A percentile compares a stretch with the other conserved stretches of the same genome.
phyloP scores from a whole-genome alignment of 768 basidiomycete genomes.

The Rhizopogon vesiculosus region DNA sequence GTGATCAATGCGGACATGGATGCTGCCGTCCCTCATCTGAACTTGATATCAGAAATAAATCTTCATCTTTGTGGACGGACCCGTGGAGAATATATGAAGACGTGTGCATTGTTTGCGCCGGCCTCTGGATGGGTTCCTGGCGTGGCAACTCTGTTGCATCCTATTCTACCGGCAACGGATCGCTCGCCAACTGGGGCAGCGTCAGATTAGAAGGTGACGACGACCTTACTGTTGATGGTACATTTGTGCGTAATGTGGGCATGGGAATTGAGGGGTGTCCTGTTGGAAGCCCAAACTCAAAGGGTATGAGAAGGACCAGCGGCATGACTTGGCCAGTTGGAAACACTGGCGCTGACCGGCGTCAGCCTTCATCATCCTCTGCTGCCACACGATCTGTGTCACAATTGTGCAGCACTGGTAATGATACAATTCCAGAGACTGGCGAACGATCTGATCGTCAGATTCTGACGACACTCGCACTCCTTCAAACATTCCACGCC shows the following conservation, averaged over 20 bases:
- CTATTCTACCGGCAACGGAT: slow-evolving; percentile 44
- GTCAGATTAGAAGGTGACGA: slow-evolving; percentile 66
- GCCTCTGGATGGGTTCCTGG: slow-evolving; percentile 74
- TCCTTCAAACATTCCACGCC: slow-evolving; percentile 67
- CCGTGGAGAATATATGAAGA: slow-evolving; percentile 84
- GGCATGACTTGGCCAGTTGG: slow-evolving; percentile 48
- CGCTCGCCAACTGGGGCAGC: slow-evolving; percentile 48
- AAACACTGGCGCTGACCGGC: slow-evolving; percentile 20
- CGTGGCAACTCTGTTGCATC: slow-evolving; percentile 43
- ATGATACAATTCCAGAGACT: slow-evolving; percentile 6
- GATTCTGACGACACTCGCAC: slow-evolving; percentile 44
- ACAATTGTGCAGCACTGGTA: slow-evolving; percentile 24
- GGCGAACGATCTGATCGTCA: slow-evolving; percentile 31
- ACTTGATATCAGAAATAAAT: slow-evolving; percentile 30
- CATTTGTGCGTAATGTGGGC: slow-evolving; percentile 53
- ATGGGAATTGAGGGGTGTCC: slow-evolving; percentile 72
- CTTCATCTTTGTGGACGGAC: slow-evolving; percentile 59
- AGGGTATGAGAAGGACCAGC: slow-evolving; percentile 40
- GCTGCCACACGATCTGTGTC: slow-evolving; percentile 12
- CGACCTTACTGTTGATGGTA: slow-evolving; percentile 38
- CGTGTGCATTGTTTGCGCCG: slow-evolving; percentile 76
- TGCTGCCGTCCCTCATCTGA: slow-evolving; percentile 33
- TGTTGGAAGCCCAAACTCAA: slow-evolving; percentile 23
- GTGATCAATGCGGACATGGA: slow-evolving; percentile 17
- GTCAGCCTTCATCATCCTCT: slow-evolving; percentile 29